Conservation (phyloP, 225 moss, liverwort and hornwort species). For the Antitrichia curtipendula region DNA sequence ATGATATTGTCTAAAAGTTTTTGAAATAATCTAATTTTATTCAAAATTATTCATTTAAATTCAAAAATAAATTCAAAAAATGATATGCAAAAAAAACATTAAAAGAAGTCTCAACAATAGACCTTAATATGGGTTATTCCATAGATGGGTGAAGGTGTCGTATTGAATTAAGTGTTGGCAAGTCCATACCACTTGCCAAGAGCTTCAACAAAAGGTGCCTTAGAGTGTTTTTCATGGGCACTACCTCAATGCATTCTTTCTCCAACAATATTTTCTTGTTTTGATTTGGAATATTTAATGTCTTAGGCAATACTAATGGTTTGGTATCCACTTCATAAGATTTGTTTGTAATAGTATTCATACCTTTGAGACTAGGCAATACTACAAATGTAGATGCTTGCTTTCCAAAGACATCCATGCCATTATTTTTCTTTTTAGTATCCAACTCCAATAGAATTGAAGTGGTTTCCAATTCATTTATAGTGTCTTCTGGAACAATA, state of each 20-base stretch:
- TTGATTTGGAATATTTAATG: not conserved
- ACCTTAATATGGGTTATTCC: not conserved
- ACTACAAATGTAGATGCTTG: not conserved
- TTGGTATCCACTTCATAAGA: not conserved
- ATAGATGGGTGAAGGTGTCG: not conserved
- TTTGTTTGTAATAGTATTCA: not conserved
- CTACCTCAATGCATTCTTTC: not conserved
- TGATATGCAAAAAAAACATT: not conserved
- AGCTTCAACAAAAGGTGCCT: not conserved
- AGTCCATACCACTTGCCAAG: not conserved
- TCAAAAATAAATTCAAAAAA: not conserved
- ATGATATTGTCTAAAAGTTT: not conserved
- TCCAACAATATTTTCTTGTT: not conserved
- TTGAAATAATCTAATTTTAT: too few species aligned
- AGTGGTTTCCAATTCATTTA: not conserved
- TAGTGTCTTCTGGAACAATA: not conserved
- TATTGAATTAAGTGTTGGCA: conserved; percentile 6
- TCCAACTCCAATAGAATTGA: not conserved
- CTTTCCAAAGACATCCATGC: not conserved
- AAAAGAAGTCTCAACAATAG: not conserved
- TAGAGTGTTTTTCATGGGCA: not conserved
- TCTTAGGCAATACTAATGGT: not conserved
- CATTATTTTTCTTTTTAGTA: not conserved
- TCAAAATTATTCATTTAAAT: too few species aligned
- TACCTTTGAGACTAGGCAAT: not conserved